Evolutionary conservation across 805 yeast species (phyloP).

Genomic region (Dipodascus albidus): DNA sequence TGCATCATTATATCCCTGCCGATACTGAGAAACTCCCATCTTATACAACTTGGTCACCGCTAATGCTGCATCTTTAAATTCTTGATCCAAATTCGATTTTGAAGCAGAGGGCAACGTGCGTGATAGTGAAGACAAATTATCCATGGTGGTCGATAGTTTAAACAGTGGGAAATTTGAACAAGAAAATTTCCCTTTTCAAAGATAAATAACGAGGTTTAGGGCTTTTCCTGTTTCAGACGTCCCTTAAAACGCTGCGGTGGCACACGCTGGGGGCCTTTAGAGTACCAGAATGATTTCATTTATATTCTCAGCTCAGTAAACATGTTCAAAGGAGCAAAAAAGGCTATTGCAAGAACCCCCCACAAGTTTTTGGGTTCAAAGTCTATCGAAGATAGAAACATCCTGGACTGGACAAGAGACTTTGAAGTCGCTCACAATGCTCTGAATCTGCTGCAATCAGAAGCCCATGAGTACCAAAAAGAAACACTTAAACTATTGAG

Average conservation of each 20-base stretch:
- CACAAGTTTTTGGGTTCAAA: slow-evolving; percentile 26
- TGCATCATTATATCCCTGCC: slow-evolving; percentile 17
- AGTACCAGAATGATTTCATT: not conserved
- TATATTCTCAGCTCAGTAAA: too few species aligned
- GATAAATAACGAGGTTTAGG: not conserved
- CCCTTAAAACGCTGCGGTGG: too few species aligned
- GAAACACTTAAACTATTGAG: not conserved
- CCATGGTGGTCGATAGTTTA: slow-evolving; percentile 7
- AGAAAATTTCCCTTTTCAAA: not conserved
- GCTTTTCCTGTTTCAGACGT: not conserved
- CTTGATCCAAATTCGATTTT: slow-evolving; percentile 4
- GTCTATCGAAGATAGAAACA: slow-evolving; percentile 23
- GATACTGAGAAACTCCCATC: slow-evolving; percentile 14
- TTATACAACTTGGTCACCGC: slow-evolving; percentile 21
- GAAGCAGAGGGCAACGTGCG: not conserved
- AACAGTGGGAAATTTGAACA: not conserved
- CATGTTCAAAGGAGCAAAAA: slow-evolving; percentile 25
- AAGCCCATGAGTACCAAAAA: slow-evolving; percentile 17
- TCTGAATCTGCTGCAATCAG: slow-evolving; percentile 16
- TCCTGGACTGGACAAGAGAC: slow-evolving; percentile 26
- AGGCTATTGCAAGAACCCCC: slow-evolving; percentile 27
- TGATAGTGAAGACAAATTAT: slow-evolving; percentile 13
- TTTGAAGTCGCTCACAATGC: slow-evolving; percentile 24
- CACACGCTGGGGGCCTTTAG: slow-evolving; percentile 11
- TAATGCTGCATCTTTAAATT: slow-evolving; percentile 20